These are phyloP conservation scores for Ophiognomonia clavigignenti-juglandacearum DNA, from an alignment of 2,329 filamentous ascomycete species.

Conservation along the genomic window DNA sequence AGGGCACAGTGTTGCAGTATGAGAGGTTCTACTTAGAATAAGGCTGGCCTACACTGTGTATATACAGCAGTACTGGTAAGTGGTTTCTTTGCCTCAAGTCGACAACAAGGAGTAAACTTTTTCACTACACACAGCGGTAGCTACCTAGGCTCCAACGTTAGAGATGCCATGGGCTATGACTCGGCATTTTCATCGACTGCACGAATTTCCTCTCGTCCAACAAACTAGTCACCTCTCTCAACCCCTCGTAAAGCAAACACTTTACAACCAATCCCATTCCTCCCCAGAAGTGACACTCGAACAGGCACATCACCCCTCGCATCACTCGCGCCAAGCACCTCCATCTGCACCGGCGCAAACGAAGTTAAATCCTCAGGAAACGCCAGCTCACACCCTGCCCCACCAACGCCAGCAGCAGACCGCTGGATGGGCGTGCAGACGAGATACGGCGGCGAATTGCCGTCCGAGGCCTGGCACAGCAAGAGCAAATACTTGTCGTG, in stretches of 20 bases:
- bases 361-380: conserved; percentile 22
- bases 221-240: neutral
- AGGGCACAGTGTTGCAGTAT: too few relatives aligned
- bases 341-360: conserved; percentile 44
- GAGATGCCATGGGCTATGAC: too few relatives aligned
- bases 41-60: too few relatives aligned
- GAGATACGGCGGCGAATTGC: conserved; percentile 24
- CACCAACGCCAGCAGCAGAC: neutral
- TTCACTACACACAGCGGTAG: too few relatives aligned
- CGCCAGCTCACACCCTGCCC: neutral
- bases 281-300: conserved; percentile 46
- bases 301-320: conserved; percentile 42
- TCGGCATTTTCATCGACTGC: too few relatives aligned
- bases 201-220: too few relatives aligned
- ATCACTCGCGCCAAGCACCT: conserved; percentile 40
- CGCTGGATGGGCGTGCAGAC: conserved; percentile 6
- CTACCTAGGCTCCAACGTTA: too few relatives aligned
- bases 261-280: conserved; percentile 41
- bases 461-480: conserved; percentile 42
- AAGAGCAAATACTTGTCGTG: conserved; percentile 57
- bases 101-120: too few relatives aligned
- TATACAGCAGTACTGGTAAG: too few relatives aligned
- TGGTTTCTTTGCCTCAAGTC: too few relatives aligned
- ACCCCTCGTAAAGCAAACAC: conserved; percentile 40
- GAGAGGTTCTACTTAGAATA: too few relatives aligned